These are phyloP conservation scores for Emergomyces pasteurianus DNA, from an alignment of 2,329 filamentous ascomycete species.

Conservation along the genomic window DNA sequence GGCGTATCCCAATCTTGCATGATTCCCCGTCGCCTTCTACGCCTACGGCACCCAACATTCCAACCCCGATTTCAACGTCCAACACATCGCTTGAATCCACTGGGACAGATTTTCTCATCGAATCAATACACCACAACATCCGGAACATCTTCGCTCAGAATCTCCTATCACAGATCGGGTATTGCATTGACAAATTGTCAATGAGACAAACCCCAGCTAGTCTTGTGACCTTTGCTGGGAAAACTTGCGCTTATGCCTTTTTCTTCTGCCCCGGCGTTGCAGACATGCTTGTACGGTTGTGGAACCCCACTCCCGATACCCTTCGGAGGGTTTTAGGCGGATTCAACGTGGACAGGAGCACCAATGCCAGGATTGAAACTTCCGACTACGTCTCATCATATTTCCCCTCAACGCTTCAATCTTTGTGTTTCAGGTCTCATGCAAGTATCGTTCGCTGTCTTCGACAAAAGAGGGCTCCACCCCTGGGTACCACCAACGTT, in stretches of 20 bases:
- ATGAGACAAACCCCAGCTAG: slow-evolving; percentile 59
- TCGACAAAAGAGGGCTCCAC: slow-evolving; percentile 52
- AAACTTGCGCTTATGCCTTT: slow-evolving; percentile 84
- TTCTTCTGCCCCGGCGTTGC: slow-evolving; percentile 83
- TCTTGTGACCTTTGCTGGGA: slow-evolving; percentile 75
- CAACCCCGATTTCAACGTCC: slow-evolving; percentile 33
- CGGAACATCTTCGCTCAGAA: slow-evolving; percentile 78
- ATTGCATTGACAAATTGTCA: slow-evolving; percentile 83
- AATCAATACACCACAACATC: slow-evolving; percentile 78
- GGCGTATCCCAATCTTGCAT: slow-evolving; percentile 60
- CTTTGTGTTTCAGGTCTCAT: slow-evolving; percentile 52
- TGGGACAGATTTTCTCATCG: slow-evolving; percentile 55
- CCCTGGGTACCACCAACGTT: slow-evolving; percentile 59
- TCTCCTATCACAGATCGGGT: slow-evolving; percentile 67
- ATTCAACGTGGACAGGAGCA: slow-evolving; percentile 49
- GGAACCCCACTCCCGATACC: slow-evolving; percentile 57
- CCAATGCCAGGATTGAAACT: slow-evolving; percentile 31
- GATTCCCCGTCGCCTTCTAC: slow-evolving; percentile 35
- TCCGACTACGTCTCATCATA: slow-evolving; percentile 54
- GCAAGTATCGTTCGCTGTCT: slow-evolving; percentile 48
- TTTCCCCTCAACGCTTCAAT: slow-evolving; percentile 57
- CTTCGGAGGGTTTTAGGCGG: slow-evolving; percentile 62
- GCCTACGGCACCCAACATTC: slow-evolving; percentile 31
- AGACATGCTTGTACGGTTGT: slow-evolving; percentile 70
- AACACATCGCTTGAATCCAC: slow-evolving; percentile 49